Evolutionary conservation across 2,329 filamentous ascomycete species (phyloP), one percentile per base, ranked within the genome.

Genomic region (Aspergillus carbonarius): DNA sequence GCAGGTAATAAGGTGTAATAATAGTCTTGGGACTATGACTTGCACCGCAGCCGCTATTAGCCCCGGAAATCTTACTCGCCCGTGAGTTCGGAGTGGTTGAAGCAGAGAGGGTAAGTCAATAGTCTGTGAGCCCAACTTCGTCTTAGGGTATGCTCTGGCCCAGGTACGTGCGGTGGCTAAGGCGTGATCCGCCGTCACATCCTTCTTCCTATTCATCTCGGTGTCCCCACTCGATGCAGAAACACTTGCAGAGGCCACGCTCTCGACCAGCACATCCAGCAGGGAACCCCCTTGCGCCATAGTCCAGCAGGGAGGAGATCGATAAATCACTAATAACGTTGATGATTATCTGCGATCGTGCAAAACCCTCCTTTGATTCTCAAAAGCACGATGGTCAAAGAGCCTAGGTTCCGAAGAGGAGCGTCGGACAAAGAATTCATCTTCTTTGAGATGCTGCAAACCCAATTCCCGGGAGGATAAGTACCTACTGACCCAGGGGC

Each of bases 241-340:
- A 66, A 64, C 63, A 68, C 65, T 64, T 69, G 70, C 70, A 74
- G 69, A 63, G 69, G 68, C 69, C 70, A 74, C 67, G 72, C 70
- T 68, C 64, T 68, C 46, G 63, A 68, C 68, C 68, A 72, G 63
- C 70, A 63, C 68, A 71, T 64, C 58, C 40, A 59, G 35, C 40
- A 57, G 47, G 35, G 52, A 57, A 55, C n/a, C 64, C 59, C 50
- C 58, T 58, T 63, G 60, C 57, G 58, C 59, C 34, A 39, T 35
- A 9, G 18, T 39, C 39, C 40, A 53, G 49, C 42, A 59, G 56
- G 54, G 42, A 55, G 54, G 49, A 39, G 10, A 48, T 27, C 30
- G 27, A 37, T 30, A 32, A 39, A 35, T 34, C 12, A 47, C 9
- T 34, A 30, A 15, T 34, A 18, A 40, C 15, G 18, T 23, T 39